Conservation (phyloP, 768 basidiomycete species). For the Neoboletus subvelutipes region DNA sequence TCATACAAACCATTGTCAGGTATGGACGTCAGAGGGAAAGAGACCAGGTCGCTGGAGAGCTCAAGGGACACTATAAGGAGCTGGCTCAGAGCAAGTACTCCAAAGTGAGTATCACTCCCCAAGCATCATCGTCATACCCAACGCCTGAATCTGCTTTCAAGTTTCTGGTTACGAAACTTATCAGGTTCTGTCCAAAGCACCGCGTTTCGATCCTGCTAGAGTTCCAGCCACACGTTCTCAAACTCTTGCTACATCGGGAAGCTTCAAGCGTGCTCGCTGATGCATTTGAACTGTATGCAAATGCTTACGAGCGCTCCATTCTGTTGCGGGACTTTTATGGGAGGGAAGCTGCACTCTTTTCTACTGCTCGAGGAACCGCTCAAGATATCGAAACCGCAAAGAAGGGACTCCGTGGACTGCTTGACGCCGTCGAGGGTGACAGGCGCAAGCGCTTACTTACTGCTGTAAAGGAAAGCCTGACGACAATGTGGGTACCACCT, state of each 20-base stretch:
- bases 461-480: slow-evolving; percentile 71
- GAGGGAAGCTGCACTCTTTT: slow-evolving; percentile 79
- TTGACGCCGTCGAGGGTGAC: slow-evolving; percentile 64
- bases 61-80: slow-evolving; percentile 76
- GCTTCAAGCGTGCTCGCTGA: slow-evolving; percentile 84
- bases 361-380: slow-evolving; percentile 49
- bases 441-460: slow-evolving; percentile 63
- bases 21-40: slow-evolving; percentile 73
- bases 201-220: slow-evolving; percentile 75
- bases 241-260: slow-evolving; percentile 80
- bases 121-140: background rate
- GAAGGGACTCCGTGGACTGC: slow-evolving; percentile 64
- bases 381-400: slow-evolving; percentile 64
- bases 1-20: slow-evolving; percentile 80
- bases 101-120: slow-evolving; percentile 53
- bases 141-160: slow-evolving; percentile 26
- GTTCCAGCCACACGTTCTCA: slow-evolving; percentile 73
- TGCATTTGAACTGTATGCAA: slow-evolving; percentile 84
- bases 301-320: slow-evolving; percentile 78
- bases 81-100: slow-evolving; percentile 88
- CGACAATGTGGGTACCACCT: slow-evolving; percentile 58
- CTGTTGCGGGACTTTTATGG: slow-evolving; percentile 89
- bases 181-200: slow-evolving; percentile 71
- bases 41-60: slow-evolving; percentile 77
- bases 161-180: slow-evolving; percentile 82